Conservation (phyloP, 2,329 filamentous ascomycete genomes). For the Juglanconis sp. region DNA sequence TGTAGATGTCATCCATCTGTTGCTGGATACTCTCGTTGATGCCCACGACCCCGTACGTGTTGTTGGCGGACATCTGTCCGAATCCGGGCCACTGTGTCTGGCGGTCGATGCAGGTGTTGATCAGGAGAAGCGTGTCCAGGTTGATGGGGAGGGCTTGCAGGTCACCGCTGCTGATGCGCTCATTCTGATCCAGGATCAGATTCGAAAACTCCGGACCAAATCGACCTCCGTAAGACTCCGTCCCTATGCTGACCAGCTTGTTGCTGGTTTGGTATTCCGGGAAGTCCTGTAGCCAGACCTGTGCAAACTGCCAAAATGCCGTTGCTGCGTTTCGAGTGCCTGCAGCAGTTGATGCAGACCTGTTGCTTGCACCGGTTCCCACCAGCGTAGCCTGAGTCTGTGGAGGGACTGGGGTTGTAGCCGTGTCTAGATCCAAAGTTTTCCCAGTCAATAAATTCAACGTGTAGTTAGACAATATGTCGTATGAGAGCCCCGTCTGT, state of each 20-base stretch:
- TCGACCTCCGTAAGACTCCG: slow-evolving; percentile 18
- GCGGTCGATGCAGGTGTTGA: too few species aligned
- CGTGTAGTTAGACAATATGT: slow-evolving; percentile 13
- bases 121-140: too few species aligned
- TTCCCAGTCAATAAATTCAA: too few species aligned
- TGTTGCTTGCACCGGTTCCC: slow-evolving; percentile 33
- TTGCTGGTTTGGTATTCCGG: slow-evolving; percentile 48
- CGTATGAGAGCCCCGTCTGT: slow-evolving; percentile 22
- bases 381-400: slow-evolving; percentile 35
- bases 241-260: slow-evolving; percentile 21
- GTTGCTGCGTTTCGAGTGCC: slow-evolving; percentile 48
- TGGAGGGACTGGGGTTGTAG: slow-evolving; percentile 33
- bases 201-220: not conserved
- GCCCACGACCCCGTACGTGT: too few species aligned
- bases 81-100: too few species aligned
- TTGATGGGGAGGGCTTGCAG: too few species aligned
- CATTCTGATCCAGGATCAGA: too few species aligned
- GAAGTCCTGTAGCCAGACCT: slow-evolving; percentile 53
- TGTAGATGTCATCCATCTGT: too few species aligned
- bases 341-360: slow-evolving; percentile 42
- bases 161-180: too few species aligned
- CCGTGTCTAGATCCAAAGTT: slow-evolving; percentile 28
- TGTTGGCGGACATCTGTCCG: too few species aligned
- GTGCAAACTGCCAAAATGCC: slow-evolving; percentile 60
- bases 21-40: too few species aligned